Percentiles rank a stretch among this genome's conserved stretches.
Conservation (phyloP, 257 asterid species). For the Fraxinus americana region DNA sequence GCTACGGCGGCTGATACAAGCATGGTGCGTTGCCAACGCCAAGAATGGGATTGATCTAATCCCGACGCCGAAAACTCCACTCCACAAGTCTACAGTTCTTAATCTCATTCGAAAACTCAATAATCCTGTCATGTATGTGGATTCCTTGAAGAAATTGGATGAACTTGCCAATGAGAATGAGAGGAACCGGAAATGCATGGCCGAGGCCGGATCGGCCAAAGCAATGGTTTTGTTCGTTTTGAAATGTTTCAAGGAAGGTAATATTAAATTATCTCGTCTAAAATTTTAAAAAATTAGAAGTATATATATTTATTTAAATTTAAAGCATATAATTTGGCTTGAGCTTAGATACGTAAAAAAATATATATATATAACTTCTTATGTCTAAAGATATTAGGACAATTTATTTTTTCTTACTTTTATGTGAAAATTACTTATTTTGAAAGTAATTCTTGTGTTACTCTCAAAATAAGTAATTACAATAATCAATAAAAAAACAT, state of each 20-base stretch:
- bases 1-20: slow-evolving; percentile 77
- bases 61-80: slow-evolving; percentile 70
- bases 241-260: slow-evolving; percentile 38
- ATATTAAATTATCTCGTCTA: not conserved
- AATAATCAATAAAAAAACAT: too few species aligned
- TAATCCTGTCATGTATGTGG: not conserved
- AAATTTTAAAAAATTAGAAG: not conserved
- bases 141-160: slow-evolving; percentile 47
- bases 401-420: too few species aligned
- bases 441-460: too few species aligned
- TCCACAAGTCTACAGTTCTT: slow-evolving; percentile 40
- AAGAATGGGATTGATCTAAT: slow-evolving; percentile 65
- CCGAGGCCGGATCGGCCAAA: slow-evolving; percentile 56
- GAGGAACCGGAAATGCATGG: slow-evolving; percentile 52
- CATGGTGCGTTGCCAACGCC: slow-evolving; percentile 72
- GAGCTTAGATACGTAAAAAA: too few species aligned
- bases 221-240: slow-evolving; percentile 47
- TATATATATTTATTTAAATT: too few species aligned
- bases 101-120: slow-evolving; percentile 56
- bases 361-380: too few species aligned
- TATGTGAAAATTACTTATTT: too few species aligned
- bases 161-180: slow-evolving; percentile 54
- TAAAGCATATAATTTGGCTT: not conserved
- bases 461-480: too few species aligned
- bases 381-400: too few species aligned